Evolutionary conservation across 2,329 filamentous ascomycete species (phyloP), one percentile per base, ranked within the genome.

Genomic region (Aquanectria penicillioides): DNA sequence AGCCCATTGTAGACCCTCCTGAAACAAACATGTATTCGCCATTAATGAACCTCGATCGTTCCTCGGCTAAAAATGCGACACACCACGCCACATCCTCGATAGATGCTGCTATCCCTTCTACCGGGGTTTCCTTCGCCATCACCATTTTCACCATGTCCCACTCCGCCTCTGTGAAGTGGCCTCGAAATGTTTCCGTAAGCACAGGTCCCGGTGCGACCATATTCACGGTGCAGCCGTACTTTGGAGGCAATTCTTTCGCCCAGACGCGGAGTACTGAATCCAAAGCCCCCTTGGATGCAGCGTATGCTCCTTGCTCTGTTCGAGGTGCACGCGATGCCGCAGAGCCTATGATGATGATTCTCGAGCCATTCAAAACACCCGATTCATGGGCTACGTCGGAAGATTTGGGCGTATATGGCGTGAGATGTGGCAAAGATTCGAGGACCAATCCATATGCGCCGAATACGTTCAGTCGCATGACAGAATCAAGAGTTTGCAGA

Each of bases 41-140:
- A 13, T 57, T 57, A 8, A 57, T 57, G 18, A 57, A 57, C 8
- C 53, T 36, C 8, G 53, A 57, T n/a, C 53, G 17, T 22, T 57
- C 53, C 15, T 57, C 53, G 2, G 53, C 44, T 2, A 57, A 26
- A 37, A 57, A 57, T 3, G 20, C 53, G 6, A 50, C 53, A 4
- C 44, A 38, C 53, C 53, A 57, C 7, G 53, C 53, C 5, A 57
- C 53, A 37, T 57, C 53, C 9, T 57, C 44, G 4, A 49, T 36
- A 11, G 44, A 57, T 5, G 53, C 53, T 10, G 53, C 53, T 7
- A 34, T 20, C 9, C 53, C 53, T 11, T 57, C 53, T 1, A 57
- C 53, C 1, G 53, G 53, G 12, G 53, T 50, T 9, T 50, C 44
- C 1, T 28, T 36, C 13, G 34, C 37, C 6, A 57, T 13, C 20